These are phyloP conservation scores for Stephania yunnanensis DNA, from an alignment of 164 flowering plant species.

Conservation along the genomic window DNA sequence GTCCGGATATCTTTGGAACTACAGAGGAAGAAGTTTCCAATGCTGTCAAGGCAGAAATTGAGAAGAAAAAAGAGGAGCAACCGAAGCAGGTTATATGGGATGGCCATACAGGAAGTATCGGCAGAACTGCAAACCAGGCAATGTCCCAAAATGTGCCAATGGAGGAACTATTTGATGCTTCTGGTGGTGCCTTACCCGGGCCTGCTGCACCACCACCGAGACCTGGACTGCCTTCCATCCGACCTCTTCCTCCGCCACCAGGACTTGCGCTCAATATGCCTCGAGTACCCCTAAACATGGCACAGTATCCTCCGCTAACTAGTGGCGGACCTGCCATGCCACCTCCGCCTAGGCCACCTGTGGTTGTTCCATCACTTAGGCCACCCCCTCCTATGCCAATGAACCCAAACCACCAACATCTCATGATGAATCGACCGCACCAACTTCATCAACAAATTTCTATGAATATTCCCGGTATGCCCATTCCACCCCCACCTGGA, in stretches of 20 bases:
- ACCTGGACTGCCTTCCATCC: slow-evolving; percentile 69
- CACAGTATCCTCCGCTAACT: slow-evolving; percentile 48
- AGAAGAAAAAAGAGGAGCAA: slow-evolving; percentile 94
- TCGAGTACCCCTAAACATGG: slow-evolving; percentile 43
- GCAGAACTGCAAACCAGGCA: slow-evolving; percentile 96
- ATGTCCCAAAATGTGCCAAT: slow-evolving; percentile 61
- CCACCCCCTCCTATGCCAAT: slow-evolving; percentile 68
- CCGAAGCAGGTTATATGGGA: slow-evolving; percentile 99
- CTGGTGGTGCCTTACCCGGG: slow-evolving; percentile 54
- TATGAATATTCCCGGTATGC: slow-evolving; percentile 29
- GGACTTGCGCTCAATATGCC: slow-evolving; percentile 75
- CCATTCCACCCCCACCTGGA: slow-evolving; percentile 79
- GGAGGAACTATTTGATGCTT: slow-evolving; percentile 56
- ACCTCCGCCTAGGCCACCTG: slow-evolving; percentile 52
- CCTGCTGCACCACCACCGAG: slow-evolving; percentile 81
- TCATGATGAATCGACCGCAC: slow-evolving; percentile 58
- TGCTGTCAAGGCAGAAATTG: slow-evolving; percentile 98
- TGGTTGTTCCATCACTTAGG: slow-evolving; percentile 40
- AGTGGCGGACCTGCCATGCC: slow-evolving; percentile 40
- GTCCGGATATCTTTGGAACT: slow-evolving; percentile 99
- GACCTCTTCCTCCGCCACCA: slow-evolving; percentile 95
- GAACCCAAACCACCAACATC: slow-evolving; percentile 48
- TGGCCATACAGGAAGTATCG: slow-evolving; percentile 97
- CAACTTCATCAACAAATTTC: slow-evolving; percentile 41
- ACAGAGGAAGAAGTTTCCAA: slow-evolving; percentile 99